Conservation (phyloP, 129 eudicot genomes). For the Saposhnikovia divaricata region DNA sequence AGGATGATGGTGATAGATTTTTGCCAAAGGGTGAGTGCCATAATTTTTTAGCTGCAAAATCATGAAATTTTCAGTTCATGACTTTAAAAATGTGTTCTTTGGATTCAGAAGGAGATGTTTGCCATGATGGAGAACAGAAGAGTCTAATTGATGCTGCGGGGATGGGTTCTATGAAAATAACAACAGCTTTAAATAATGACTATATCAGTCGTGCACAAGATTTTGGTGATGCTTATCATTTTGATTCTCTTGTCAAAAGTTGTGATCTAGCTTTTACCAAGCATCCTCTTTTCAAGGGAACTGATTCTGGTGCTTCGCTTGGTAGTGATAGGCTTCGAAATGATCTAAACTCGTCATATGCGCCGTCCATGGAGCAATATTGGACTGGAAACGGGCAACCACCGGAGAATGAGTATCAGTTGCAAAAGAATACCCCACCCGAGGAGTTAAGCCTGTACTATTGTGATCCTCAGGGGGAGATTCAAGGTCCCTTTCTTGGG, state of each 20-base stretch:
- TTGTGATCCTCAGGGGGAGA: slow-evolving; percentile 91
- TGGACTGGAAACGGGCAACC: slow-evolving; percentile 33
- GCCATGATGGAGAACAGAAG: slow-evolving; percentile 16
- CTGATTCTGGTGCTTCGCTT: slow-evolving; percentile 18
- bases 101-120: slow-evolving; percentile 34
- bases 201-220: slow-evolving; percentile 8
- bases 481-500: slow-evolving; percentile 97
- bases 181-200: slow-evolving; percentile 10
- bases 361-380: slow-evolving; percentile 39
- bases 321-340: slow-evolving; percentile 33
- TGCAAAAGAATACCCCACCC: slow-evolving; percentile 35
- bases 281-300: slow-evolving; percentile 21
- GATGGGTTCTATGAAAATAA: slow-evolving; percentile 10
- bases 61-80: not conserved
- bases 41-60: not conserved
- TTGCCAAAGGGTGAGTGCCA: not conserved
- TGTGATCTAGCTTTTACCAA: slow-evolving; percentile 30
- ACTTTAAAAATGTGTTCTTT: slow-evolving; percentile 4
- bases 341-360: slow-evolving; percentile 37
- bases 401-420: slow-evolving; percentile 22
- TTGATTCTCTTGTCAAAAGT: slow-evolving; percentile 24
- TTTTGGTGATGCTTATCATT: slow-evolving; percentile 14
- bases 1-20: slow-evolving; percentile 18
- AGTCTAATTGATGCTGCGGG: slow-evolving; percentile 10
- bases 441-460: slow-evolving; percentile 80